phyloP scores from a whole-genome alignment of 1,139 yeast genomes.

The Kodamaea derodonti region DNA sequence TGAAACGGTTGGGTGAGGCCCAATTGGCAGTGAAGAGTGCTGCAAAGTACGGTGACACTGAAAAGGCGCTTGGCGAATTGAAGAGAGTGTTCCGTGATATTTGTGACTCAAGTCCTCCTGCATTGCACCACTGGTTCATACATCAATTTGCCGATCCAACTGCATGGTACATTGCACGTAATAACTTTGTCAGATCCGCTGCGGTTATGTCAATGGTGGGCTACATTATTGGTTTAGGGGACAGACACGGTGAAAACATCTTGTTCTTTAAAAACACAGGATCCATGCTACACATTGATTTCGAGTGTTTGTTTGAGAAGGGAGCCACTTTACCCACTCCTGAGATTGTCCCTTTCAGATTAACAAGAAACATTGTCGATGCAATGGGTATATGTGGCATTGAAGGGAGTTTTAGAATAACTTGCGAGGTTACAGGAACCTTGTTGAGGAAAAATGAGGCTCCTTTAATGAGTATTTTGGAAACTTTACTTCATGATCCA shows the following conservation, averaged over 20 bases:
- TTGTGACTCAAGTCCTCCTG: slow-evolving; percentile 57
- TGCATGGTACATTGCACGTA: slow-evolving; percentile 80
- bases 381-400: slow-evolving; percentile 89
- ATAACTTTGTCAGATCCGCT: slow-evolving; percentile 68
- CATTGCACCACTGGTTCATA: slow-evolving; percentile 81
- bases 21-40: slow-evolving; percentile 32
- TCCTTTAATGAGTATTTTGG: slow-evolving; percentile 86
- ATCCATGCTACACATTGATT: slow-evolving; percentile 86
- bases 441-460: slow-evolving; percentile 78
- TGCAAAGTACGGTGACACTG: slow-evolving; percentile 14
- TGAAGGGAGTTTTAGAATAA: slow-evolving; percentile 83
- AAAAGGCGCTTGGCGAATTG: slow-evolving; percentile 15
- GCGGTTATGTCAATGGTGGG: slow-evolving; percentile 99
- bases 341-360: slow-evolving; percentile 89
- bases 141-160: slow-evolving; percentile 88
- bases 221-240: slow-evolving; percentile 86
- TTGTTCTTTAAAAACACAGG: slow-evolving; percentile 73
- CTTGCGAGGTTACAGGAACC: slow-evolving; percentile 80
- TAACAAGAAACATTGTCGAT: slow-evolving; percentile 84
- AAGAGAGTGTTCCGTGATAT: slow-evolving; percentile 30
- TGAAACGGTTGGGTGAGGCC: slow-evolving; percentile 36
- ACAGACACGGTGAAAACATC: slow-evolving; percentile 92
- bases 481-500: slow-evolving; percentile 90
- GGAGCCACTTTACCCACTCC: slow-evolving; percentile 72
- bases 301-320: slow-evolving; percentile 91